Evolutionary conservation across 1,284 basidiomycete genomes (phyloP).

Genomic region (Coriolopsis trogii): DNA sequence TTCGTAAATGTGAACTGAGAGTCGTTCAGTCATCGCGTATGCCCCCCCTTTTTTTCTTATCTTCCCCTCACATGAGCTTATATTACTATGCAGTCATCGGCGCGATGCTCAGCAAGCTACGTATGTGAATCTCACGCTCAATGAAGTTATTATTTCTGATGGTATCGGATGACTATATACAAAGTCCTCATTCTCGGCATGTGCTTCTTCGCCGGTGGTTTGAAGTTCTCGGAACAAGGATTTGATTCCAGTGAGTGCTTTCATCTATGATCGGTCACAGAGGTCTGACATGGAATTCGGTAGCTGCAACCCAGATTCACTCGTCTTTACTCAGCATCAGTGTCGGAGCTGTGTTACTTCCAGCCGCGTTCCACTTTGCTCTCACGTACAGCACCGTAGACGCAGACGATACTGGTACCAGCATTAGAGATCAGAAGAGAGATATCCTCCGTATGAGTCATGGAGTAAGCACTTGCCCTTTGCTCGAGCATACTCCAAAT

Average conservation of each 20-base stretch:
- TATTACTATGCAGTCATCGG: conserved; percentile 61
- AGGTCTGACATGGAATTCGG: neutral
- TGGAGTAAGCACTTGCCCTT: conserved; percentile 54
- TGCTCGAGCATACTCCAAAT: neutral
- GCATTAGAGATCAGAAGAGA: conserved; percentile 36
- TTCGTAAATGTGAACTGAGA: conserved; percentile 82
- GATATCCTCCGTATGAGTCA: conserved; percentile 84
- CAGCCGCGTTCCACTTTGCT: conserved; percentile 75
- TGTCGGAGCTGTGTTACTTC: conserved; percentile 79
- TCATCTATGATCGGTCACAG: neutral
- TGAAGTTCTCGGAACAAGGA: conserved; percentile 76
- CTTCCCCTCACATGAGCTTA: neutral
- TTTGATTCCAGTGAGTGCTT: conserved; percentile 65
- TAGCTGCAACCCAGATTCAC: conserved; percentile 80
- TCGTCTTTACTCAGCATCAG: conserved; percentile 83
- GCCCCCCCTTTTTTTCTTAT: neutral
- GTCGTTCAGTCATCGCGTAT: conserved; percentile 78
- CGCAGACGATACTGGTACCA: conserved; percentile 27
- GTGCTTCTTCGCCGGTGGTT: conserved; percentile 81
- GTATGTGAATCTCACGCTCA: conserved; percentile 44
- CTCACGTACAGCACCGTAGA: conserved; percentile 41
- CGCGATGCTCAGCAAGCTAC: conserved; percentile 76
- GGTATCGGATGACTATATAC: neutral
- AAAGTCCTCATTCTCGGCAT: conserved; percentile 67
- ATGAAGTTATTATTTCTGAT: neutral